Evolutionary conservation across 768 basidiomycete genomes (phyloP), one percentile per base, ranked within the genome.

Genomic region (Tylopilus rubrobrunneus): DNA sequence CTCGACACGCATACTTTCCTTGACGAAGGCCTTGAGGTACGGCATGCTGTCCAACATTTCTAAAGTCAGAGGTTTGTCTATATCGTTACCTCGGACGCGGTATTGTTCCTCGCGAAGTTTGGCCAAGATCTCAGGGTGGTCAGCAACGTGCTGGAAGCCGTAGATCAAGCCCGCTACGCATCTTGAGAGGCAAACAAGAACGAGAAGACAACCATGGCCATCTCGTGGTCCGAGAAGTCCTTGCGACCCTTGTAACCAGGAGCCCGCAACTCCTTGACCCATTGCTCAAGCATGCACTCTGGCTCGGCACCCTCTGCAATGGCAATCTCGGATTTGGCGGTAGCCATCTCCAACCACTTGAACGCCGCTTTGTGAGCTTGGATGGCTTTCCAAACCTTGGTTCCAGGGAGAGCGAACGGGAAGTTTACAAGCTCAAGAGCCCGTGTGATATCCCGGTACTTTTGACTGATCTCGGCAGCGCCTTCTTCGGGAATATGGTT

Each of bases 401-500:
- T 98, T 28, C 97, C 97, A 21, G 97, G 97, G 36, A 97, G 64
- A 15, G 96, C 86, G 56, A 98, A 73, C 15, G 97, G 97, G 77
- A 99, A 98, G 77, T 99, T 99, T 77, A 99, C 97, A 51, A 99
- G 87, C 69, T 99, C 92, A 40, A 99, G 86, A 3, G 97, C 92
- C 61, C 84, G 76, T 7, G 97, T 98, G 72, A 99, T 97, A 55
- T 79, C 78, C 96, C 96, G 98, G 75, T 98, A 98, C 67, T 92
- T 93, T 60, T 90, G 86, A 66, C 82, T 87, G 67, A 99, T 94
- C 67, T 92, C 90, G 15, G 73, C 66, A 25, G 86, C 82, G 39
- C 87, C 90, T 8, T 83, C 73, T 15, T 92, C 86, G 28, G 92
- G 84, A 60, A 98, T 87, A 71, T 98, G 91, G 56, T 77, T 73